These are phyloP conservation scores for Linum trigynum DNA, from an alignment of 345 rosid species.

Conservation along the genomic window DNA sequence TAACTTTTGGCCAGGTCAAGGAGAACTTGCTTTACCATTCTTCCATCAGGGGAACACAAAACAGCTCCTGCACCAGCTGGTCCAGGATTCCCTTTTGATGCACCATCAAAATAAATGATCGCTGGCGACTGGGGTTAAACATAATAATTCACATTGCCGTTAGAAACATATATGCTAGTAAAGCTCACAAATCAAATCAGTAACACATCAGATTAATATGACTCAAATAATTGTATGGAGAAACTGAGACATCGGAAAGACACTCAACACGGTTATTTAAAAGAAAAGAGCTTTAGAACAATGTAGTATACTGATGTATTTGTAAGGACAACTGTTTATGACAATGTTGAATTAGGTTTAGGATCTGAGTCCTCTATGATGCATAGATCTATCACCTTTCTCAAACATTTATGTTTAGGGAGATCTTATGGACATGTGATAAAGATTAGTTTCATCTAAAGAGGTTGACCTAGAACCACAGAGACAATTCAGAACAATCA, in stretches of 20 bases:
- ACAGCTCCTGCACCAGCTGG: conserved; percentile 31
- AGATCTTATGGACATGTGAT: not conserved
- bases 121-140: not conserved
- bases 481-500: not conserved
- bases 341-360: too few relatives aligned
- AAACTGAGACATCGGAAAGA: not conserved
- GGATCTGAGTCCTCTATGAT: too few relatives aligned
- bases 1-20: not conserved
- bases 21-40: conserved; percentile 11
- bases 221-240: too few relatives aligned
- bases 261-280: not conserved
- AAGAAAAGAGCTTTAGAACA: not conserved
- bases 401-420: too few relatives aligned
- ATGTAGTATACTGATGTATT: not conserved
- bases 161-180: too few relatives aligned
- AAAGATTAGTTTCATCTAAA: not conserved
- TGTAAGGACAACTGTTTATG: not conserved
- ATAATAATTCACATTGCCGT: too few relatives aligned
- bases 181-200: too few relatives aligned
- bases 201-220: too few relatives aligned
- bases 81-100: conserved; percentile 29
- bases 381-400: too few relatives aligned
- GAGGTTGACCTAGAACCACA: not conserved
- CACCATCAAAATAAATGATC: conserved; percentile 24
- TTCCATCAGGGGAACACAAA: conserved; percentile 19